Base-by-base conservation (phyloP, 192 early-diverging fungal genomes). In the Backusella mclennaniae region DNA sequence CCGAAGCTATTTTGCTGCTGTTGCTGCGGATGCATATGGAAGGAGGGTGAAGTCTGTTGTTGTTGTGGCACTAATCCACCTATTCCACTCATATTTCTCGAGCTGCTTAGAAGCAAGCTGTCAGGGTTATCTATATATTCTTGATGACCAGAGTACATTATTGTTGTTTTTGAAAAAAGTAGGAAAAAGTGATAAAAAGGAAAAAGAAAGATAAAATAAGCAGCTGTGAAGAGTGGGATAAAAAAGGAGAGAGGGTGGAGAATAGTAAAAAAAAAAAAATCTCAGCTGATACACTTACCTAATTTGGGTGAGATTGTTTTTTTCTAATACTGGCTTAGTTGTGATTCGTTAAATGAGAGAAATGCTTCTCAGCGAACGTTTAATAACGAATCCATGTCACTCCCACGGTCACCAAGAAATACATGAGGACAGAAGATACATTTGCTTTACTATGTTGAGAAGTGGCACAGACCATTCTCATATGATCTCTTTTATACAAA, bases 1-100 rank as follows among this genome's bases (percentile, higher is more conserved):
- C 70, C 70, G 42, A 72, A 72, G 29, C 70, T 72, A 49, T 29
- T 72, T 11, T 72, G 70, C 15, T 71, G 70, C 26, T 72, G 46
- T 49, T 49, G 70, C 41, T 63, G 56, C 56, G 56, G 56, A 63
- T 63, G 56, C 56, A 63, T 63, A 63, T 63, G 56, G 56, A 63
- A 63, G 12, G 56, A 29, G 12, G 56, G 12, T 12, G 56, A 29
- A 1, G 46, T 21, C n/a, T 49, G 46, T 11, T 63, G 56, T 8
- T 59, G 56, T 11, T 63, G 56, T 63, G 56, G 56, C 9, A 63
- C 29, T 63, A 63, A 31, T 63, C 56, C 56, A 12, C 56, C 56
- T 26, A 63, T 23, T 63, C 56, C 23, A 12, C 26, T 23, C 23
- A 63, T 63, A 63, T 63, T 63, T 9, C 56, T 63, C 23, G 56